A percentile compares a stretch with the other conserved stretches of the same genome.
phyloP scores from a whole-genome alignment of 805 yeast genomes.

The Sugiyamaella mastotermitis region DNA sequence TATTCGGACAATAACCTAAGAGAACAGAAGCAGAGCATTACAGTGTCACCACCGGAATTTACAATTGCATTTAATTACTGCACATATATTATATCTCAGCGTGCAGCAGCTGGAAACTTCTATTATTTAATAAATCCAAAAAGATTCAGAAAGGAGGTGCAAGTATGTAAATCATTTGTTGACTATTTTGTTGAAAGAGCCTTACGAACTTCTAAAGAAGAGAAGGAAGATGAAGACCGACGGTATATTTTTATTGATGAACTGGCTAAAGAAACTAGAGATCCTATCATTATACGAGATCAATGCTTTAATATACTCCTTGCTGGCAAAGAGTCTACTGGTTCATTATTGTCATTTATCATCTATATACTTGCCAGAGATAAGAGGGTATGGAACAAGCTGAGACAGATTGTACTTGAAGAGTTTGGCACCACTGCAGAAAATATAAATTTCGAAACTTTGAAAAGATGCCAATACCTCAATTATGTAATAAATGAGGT shows the following conservation, averaged over 20 bases:
- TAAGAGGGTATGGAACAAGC: constrained; percentile 25
- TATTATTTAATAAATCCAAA: constrained; percentile 18
- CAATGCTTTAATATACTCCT: constrained; percentile 45
- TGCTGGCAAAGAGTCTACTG: constrained; percentile 54
- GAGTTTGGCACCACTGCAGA: constrained; percentile 30
- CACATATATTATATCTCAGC: constrained; percentile 13
- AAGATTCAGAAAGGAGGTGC: constrained; percentile 30
- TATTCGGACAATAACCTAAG: constrained; percentile 6
- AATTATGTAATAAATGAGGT: constrained; percentile 43
- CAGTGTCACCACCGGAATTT: constrained; percentile 21
- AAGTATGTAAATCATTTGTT: constrained; percentile 31
- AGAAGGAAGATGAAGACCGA: constrained; percentile 21
- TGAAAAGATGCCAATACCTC: constrained; percentile 43
- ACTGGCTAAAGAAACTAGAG: constrained; percentile 43
- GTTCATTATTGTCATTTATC: constrained; percentile 41
- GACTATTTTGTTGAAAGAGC: constrained; percentile 38
- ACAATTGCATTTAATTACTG: constrained; percentile 21
- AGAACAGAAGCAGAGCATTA: constrained; percentile 13
- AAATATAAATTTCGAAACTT: constrained; percentile 39
- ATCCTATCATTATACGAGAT: constrained; percentile 42
- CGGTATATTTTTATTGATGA: constrained; percentile 44
- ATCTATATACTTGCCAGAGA: constrained; percentile 42
- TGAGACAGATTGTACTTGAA: constrained; percentile 35
- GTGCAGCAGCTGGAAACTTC: constrained; percentile 16
- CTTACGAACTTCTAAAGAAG: too few relatives aligned